Evolutionary conservation across 441 rosid genomes (phyloP).

Genomic region (Biscutella laevigata): DNA sequence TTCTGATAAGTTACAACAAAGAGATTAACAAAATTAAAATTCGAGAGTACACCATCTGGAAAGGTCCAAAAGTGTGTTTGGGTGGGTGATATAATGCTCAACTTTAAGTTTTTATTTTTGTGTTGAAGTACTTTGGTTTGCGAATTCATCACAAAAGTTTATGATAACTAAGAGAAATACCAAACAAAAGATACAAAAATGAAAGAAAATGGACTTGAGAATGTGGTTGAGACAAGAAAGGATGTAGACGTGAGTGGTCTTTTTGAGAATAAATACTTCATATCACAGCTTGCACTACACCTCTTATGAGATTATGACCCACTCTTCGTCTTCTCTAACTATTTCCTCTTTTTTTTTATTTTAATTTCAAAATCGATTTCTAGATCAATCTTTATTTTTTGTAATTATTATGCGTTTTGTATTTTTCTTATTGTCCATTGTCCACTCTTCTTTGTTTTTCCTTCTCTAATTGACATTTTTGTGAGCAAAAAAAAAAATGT

Average conservation of each 20-base stretch:
- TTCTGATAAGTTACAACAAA: background rate
- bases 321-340: slow-evolving; percentile 2
- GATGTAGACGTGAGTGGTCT: slow-evolving; percentile 26
- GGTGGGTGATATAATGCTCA: background rate
- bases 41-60: background rate
- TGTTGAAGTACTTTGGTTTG: background rate
- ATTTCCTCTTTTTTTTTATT: background rate
- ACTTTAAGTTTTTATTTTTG: background rate
- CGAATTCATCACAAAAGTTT: background rate
- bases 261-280: slow-evolving; percentile 13
- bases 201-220: slow-evolving; percentile 1
- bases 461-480: background rate
- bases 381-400: slow-evolving; percentile 13
- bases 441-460: background rate
- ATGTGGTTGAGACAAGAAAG: slow-evolving; percentile 15
- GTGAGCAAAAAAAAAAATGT: background rate
- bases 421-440: slow-evolving; percentile 15
- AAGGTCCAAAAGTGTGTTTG: background rate
- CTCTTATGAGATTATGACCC: slow-evolving; percentile 21
- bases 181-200: background rate
- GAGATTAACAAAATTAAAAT: background rate
- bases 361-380: background rate
- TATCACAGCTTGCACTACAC: slow-evolving; percentile 28
- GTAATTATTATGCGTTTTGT: background rate
- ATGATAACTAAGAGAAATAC: background rate